phyloP scores from a whole-genome alignment of 2,329 filamentous ascomycete genomes.

The Teratosphaeria destructans region DNA sequence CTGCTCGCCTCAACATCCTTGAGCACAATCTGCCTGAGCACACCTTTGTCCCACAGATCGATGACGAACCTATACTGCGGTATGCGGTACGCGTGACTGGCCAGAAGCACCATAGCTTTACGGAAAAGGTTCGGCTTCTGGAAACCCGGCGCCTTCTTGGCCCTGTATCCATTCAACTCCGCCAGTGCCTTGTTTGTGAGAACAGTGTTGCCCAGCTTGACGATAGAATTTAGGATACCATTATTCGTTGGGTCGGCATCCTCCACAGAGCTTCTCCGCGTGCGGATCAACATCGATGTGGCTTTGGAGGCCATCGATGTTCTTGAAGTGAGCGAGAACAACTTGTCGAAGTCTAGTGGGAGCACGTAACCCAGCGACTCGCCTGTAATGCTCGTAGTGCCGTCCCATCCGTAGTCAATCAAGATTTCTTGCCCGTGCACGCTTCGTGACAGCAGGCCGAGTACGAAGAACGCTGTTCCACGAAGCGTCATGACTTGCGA shows the following conservation, averaged over 20 bases:
- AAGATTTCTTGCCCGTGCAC: conserved; percentile 87
- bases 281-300: conserved; percentile 7
- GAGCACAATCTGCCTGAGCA: conserved; percentile 75
- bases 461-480: conserved; percentile 91
- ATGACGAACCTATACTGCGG: conserved; percentile 81
- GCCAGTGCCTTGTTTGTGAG: conserved; percentile 76
- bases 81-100: conserved; percentile 81
- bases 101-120: conserved; percentile 73
- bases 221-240: conserved; percentile 69
- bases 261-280: conserved; percentile 8
- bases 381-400: conserved; percentile 73
- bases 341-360: conserved; percentile 63
- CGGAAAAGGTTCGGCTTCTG: conserved; percentile 68
- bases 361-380: conserved; percentile 80
- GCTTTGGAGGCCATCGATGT: background rate
- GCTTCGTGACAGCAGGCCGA: conserved; percentile 85
- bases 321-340: conserved; percentile 53
- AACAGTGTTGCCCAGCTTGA: conserved; percentile 87
- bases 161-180: conserved; percentile 53
- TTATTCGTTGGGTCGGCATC: conserved; percentile 47
- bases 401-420: conserved; percentile 84
- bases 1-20: conserved; percentile 41
- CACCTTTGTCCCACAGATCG: conserved; percentile 85
- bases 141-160: conserved; percentile 65
- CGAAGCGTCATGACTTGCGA: conserved; percentile 87